Evolutionary conservation across 2,329 filamentous ascomycete genomes (phyloP), one percentile per base, ranked within the genome.

Genomic region (Dendryphion nanum): DNA sequence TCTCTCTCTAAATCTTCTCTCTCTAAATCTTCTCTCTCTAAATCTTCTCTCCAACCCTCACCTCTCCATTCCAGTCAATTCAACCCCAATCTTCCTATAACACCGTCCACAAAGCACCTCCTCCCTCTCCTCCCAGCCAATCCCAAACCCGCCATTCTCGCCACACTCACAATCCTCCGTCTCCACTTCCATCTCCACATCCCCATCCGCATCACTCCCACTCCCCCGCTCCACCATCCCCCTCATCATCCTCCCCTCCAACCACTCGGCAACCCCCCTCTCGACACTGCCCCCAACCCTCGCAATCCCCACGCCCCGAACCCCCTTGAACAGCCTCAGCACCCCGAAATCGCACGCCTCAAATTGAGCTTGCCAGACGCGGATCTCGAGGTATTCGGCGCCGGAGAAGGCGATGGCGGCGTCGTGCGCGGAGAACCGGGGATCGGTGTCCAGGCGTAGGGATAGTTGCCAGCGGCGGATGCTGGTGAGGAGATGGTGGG

Each of bases 381-480:
- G 67, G n/a, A 78, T 57, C 36, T 72, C 70, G 14, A 78, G 53
- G 37, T 66, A 67, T 30, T 76, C 71, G 1, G 64, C 58, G 2
- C 67, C 70, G 0, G 59, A 66, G 45, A 78, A 78, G 1, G 68
- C 66, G n/a, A 59, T 50, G 5, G 53, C 54, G 0, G 68, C 70
- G 31, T 72, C 60, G 18, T 47, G 42, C 3, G 45, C 45, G 3
- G 59, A 61, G 53, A 74, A 78, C 12, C 65, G 63, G 1, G 73
- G 62, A 53, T 78, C 74, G 4, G 64, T 72, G 40, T 77, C 75
- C 13, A 78, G 56, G 0, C 75, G 61, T 1, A 78, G 56, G 8
- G 62, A 55, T 13, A 78, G 51, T 33, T 70, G 67, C 64, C 67
- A 77, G 30, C 65, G 55, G 5, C 51, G 50, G 36, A 77, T 74